These are phyloP conservation scores for Cordyceps fumosorosea DNA, from an alignment of 2,329 filamentous ascomycete genomes.

Conservation along the genomic window DNA sequence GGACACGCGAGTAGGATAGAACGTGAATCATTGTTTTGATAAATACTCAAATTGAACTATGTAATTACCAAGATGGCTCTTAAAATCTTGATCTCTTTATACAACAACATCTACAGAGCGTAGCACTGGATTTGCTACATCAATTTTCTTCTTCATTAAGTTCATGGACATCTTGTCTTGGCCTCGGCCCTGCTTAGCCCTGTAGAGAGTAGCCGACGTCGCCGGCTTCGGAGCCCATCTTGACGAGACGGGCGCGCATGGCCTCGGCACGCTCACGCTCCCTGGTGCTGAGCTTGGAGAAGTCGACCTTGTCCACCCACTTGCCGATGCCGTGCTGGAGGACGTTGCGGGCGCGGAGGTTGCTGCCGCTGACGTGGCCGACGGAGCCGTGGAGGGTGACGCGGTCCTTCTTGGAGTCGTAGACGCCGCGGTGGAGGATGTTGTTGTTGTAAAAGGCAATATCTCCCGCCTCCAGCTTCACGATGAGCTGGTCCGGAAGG, in stretches of 20 bases:
- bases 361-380: slow-evolving; percentile 50
- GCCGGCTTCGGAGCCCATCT: slow-evolving; percentile 52
- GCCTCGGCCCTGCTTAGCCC: slow-evolving; percentile 30
- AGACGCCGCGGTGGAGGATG: slow-evolving; percentile 69
- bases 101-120: not conserved
- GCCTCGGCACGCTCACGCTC: slow-evolving; percentile 46
- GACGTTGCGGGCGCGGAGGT: slow-evolving; percentile 60
- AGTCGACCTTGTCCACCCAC: slow-evolving; percentile 57
- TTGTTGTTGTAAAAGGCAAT: slow-evolving; percentile 88
- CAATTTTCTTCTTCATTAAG: not conserved
- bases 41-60: not conserved
- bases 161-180: not conserved
- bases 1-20: not conserved
- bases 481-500: slow-evolving; percentile 58
- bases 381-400: slow-evolving; percentile 69
- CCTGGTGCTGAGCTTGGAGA: slow-evolving; percentile 39
- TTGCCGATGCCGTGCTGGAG: slow-evolving; percentile 66
- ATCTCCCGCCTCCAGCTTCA: slow-evolving; percentile 65
- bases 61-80: not conserved
- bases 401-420: slow-evolving; percentile 51
- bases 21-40: not conserved
- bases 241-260: slow-evolving; percentile 58
- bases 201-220: slow-evolving; percentile 58
- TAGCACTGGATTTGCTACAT: not conserved
- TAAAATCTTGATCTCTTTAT: not conserved